Percentiles rank a stretch among this genome's conserved stretches.
phyloP scores from a whole-genome alignment of 78 protist genomes.

The Isochrysis galbana region DNA sequence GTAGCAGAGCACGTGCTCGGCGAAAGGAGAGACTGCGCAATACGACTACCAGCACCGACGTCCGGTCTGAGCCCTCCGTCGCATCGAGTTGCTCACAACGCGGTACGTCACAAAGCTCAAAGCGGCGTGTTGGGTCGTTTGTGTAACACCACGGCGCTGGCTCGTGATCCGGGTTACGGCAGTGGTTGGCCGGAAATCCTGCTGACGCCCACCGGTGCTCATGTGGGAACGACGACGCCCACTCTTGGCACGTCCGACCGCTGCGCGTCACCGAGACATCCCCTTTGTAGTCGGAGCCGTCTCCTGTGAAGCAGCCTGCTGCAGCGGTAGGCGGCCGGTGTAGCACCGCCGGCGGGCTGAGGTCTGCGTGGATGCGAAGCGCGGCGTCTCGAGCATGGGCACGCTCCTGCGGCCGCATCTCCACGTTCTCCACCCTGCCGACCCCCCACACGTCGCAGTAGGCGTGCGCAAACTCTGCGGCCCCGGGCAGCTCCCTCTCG shows the following conservation, averaged over 20 bases:
- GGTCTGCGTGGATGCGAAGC: not conserved
- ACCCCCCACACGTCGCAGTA: not conserved
- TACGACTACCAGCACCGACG: not conserved
- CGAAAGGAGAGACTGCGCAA: not conserved
- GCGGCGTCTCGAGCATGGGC: not conserved
- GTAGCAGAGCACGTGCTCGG: not conserved
- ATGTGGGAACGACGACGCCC: not conserved
- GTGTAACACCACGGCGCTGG: not conserved
- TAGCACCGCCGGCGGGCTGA: not conserved
- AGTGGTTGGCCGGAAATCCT: conserved; percentile 4
- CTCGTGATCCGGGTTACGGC: conserved; percentile 28
- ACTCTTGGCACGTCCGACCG: not conserved
- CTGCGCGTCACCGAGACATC: not conserved
- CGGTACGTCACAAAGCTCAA: not conserved
- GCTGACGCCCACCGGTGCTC: not conserved
- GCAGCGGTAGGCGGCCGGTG: not conserved
- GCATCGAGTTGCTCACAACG: not conserved
- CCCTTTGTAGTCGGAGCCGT: not conserved
- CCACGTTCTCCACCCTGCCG: not conserved
- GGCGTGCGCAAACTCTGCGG: not conserved
- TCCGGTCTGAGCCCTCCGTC: not conserved
- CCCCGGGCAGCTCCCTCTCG: not conserved
- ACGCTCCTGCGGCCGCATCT: not conserved
- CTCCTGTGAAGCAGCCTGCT: not conserved
- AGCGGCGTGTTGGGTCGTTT: not conserved